Conservation (phyloP, 1,284 basidiomycete genomes). For the Pascua guehoae region DNA sequence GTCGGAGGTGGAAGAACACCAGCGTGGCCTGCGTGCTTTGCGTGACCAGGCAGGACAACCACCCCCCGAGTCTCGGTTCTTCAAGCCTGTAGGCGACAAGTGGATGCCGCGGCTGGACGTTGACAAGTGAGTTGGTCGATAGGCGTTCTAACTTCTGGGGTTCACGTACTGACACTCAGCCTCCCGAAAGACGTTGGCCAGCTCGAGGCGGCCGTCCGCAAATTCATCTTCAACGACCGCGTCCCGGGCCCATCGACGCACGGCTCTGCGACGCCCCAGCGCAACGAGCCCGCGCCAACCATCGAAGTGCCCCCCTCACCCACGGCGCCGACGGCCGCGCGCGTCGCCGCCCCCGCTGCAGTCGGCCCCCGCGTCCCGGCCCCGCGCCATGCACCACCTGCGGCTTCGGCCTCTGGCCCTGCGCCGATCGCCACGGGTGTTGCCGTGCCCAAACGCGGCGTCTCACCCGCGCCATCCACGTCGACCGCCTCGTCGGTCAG, state of each 20-base stretch:
- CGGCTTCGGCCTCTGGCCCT: too few species aligned
- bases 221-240: slow-evolving; percentile 58
- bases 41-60: slow-evolving; percentile 66
- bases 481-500: too few species aligned
- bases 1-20: slow-evolving; percentile 83
- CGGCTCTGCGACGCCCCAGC: neutral
- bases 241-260: slow-evolving; percentile 14
- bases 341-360: too few species aligned
- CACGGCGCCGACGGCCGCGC: too few species aligned
- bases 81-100: slow-evolving; percentile 65
- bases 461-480: too few species aligned
- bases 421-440: too few species aligned
- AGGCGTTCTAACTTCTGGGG: neutral
- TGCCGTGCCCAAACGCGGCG: too few species aligned
- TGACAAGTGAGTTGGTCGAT: slow-evolving; percentile 54
- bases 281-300: too few species aligned
- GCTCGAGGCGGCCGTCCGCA: slow-evolving; percentile 59
- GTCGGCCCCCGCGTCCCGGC: too few species aligned
- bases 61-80: slow-evolving; percentile 69
- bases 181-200: slow-evolving; percentile 64
- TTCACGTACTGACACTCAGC: slow-evolving; percentile 47
- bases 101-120: slow-evolving; percentile 71
- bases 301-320: too few species aligned
- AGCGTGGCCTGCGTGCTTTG: slow-evolving; percentile 72
- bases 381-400: too few species aligned